These are phyloP conservation scores for Ulota crispa DNA, from an alignment of 225 moss, liverwort and hornwort species.

Conservation along the genomic window DNA sequence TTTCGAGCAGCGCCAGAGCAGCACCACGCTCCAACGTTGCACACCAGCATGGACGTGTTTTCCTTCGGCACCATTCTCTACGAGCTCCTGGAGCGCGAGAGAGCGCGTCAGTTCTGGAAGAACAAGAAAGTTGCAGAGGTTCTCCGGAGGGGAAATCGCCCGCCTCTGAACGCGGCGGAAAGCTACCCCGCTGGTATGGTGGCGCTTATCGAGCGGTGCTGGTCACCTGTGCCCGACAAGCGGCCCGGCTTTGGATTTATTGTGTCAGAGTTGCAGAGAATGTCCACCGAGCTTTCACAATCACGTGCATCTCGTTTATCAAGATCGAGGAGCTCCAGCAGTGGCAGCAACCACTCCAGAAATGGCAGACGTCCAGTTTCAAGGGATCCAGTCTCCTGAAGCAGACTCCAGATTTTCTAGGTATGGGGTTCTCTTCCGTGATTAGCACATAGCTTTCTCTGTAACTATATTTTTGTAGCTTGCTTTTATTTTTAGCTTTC, in stretches of 20 bases:
- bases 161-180: constrained; percentile 7
- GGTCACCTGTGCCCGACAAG: constrained; percentile 22
- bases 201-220: constrained; percentile 37
- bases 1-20: constrained; percentile 51
- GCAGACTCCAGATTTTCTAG: not conserved
- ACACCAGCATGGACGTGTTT: constrained; percentile 41
- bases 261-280: constrained; percentile 30
- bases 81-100: constrained; percentile 39
- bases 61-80: constrained; percentile 50
- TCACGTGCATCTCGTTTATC: not conserved
- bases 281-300: constrained; percentile 17
- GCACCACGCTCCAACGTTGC: constrained; percentile 20
- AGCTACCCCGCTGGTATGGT: constrained; percentile 37
- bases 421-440: not conserved
- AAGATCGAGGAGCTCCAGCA: constrained; percentile 24
- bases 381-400: not conserved
- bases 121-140: constrained; percentile 29
- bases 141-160: constrained; percentile 30
- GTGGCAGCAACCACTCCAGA: constrained; percentile 21
- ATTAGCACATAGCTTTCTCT: not conserved
- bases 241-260: constrained; percentile 30
- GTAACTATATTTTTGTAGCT: not conserved
- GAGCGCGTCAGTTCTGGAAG: constrained; percentile 39
- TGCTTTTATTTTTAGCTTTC: not conserved
- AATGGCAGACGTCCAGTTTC: constrained; percentile 8